Conservation (phyloP, 495 filamentous ascomycete genomes). For the Penicillium angulare region DNA sequence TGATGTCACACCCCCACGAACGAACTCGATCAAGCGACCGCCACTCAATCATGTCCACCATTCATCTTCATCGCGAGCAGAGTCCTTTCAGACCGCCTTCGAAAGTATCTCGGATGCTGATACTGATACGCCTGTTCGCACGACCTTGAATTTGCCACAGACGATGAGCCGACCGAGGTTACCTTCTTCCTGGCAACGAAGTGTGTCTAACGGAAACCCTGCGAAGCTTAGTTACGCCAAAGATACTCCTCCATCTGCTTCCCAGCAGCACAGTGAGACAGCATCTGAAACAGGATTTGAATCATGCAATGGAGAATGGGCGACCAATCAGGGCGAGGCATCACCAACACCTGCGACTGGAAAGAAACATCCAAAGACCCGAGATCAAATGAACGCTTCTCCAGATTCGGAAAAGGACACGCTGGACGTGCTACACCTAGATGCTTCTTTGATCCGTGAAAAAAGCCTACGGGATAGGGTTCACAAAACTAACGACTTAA, state of each 20-base stretch:
- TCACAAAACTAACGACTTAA: conserved; percentile 21
- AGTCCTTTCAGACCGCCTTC: conserved; percentile 71
- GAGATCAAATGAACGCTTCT: not conserved
- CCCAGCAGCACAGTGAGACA: conserved; percentile 17
- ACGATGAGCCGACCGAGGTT: conserved; percentile 31
- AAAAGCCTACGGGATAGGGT: conserved; percentile 37
- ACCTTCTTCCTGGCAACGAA: conserved; percentile 10
- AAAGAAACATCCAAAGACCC: conserved; percentile 11
- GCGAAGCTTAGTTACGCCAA: conserved; percentile 12
- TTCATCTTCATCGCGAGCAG: conserved; percentile 54
- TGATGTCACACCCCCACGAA: conserved; percentile 67
- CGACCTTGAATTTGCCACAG: conserved; percentile 27
- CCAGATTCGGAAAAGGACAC: conserved; percentile 4
- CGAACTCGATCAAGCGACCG: conserved; percentile 41
- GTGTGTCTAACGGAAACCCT: conserved; percentile 8
- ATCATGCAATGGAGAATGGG: conserved; percentile 28
- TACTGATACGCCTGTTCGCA: conserved; percentile 48
- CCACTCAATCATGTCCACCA: conserved; percentile 34
- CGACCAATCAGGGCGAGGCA: conserved; percentile 7
- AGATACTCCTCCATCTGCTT: conserved; percentile 9
- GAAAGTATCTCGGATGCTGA: conserved; percentile 66
- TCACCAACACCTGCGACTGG: conserved; percentile 19
- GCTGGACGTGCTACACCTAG: conserved; percentile 18
- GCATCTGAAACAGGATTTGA: conserved; percentile 25
- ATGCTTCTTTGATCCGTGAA: conserved; percentile 30